Conservation (phyloP, 1,139 yeast genomes). For the Yamadazyma diddensiae region DNA sequence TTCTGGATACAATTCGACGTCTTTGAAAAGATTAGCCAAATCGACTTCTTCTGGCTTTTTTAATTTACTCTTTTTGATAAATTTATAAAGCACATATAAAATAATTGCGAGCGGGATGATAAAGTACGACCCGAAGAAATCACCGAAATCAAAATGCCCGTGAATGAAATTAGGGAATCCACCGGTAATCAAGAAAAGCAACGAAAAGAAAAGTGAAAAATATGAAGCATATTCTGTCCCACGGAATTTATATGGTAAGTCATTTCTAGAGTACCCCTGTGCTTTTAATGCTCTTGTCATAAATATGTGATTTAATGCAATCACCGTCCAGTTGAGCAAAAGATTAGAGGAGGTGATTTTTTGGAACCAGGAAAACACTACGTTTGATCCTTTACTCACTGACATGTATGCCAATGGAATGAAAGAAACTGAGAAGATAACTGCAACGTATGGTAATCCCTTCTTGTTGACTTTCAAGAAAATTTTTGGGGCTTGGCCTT, state of each 20-base stretch:
- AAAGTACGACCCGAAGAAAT: conserved; percentile 35
- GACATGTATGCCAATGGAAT: conserved; percentile 64
- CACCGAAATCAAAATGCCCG: conserved; percentile 29
- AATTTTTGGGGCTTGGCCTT: conserved; percentile 36
- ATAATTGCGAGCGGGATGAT: conserved; percentile 28
- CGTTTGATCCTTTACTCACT: conserved; percentile 39
- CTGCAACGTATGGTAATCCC: conserved; percentile 55
- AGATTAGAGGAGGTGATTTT: conserved; percentile 59
- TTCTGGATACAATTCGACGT: conserved; percentile 38
- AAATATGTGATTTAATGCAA: conserved; percentile 33
- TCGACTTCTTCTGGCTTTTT: conserved; percentile 29
- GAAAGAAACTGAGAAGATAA: conserved; percentile 43
- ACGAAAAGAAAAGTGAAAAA: conserved; percentile 31
- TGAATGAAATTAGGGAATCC: conserved; percentile 37
- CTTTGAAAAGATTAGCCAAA: conserved; percentile 29
- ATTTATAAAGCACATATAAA: conserved; percentile 26
- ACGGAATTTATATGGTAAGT: conserved; percentile 29
- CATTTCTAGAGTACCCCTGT: conserved; percentile 30
- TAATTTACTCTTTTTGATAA: conserved; percentile 23
- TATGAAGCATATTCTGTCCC: conserved; percentile 28
- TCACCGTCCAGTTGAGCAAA: conserved; percentile 48
- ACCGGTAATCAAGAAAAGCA: conserved; percentile 33
- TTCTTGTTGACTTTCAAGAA: conserved; percentile 51
- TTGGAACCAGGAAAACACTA: conserved; percentile 60
- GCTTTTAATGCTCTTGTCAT: conserved; percentile 31